Evolutionary conservation across 441 rosid species (phyloP).

Genomic region (Adansonia gregorii): DNA sequence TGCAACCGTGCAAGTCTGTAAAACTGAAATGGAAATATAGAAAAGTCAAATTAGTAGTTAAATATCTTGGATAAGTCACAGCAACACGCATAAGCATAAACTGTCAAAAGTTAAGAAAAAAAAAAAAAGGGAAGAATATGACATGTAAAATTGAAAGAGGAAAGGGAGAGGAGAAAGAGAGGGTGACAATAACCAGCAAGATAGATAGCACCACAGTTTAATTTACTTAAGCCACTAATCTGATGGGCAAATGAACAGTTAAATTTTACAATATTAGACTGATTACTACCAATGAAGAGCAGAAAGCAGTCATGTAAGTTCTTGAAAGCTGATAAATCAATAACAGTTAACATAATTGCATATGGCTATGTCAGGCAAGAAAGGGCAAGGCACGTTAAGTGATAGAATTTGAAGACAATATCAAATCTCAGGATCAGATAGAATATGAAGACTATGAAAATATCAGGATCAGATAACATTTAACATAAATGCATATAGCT

Average conservation of each 20-base stretch:
- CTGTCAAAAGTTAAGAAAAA: neutral
- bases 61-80: neutral
- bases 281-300: slow-evolving; percentile 18
- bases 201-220: neutral
- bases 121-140: neutral
- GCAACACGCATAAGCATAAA: neutral
- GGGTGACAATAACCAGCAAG: slow-evolving; percentile 14
- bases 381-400: neutral
- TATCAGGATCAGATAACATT: neutral
- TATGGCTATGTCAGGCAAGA: neutral
- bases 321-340: neutral
- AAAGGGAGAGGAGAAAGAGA: neutral
- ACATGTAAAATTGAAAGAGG: neutral
- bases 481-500: slow-evolving; percentile 7
- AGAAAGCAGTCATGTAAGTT: slow-evolving; percentile 6
- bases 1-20: slow-evolving; percentile 3
- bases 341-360: slow-evolving; percentile 12
- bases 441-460: too few species aligned
- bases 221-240: slow-evolving; percentile 12
- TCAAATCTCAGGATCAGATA: too few species aligned
- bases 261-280: slow-evolving; percentile 11
- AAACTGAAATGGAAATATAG: slow-evolving; percentile 24
- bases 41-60: neutral
- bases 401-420: neutral
- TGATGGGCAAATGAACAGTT: neutral